These are phyloP conservation scores for Madurella fahalii DNA, from an alignment of 2,329 filamentous ascomycete genomes.

Conservation along the genomic window DNA sequence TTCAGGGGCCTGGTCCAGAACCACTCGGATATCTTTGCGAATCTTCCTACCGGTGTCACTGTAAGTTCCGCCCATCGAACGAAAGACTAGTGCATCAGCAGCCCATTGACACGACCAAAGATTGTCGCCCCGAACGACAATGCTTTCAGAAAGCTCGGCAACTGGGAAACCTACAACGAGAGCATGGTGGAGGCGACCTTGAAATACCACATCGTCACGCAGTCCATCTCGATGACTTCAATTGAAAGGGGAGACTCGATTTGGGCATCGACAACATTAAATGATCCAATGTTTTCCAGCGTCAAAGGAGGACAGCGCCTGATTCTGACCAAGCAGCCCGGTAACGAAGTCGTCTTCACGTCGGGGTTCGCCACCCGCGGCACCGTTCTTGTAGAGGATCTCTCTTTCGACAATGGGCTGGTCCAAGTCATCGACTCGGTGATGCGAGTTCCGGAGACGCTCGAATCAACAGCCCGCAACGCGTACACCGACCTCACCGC, in stretches of 20 bases:
- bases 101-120: not conserved
- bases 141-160: slow-evolving; percentile 18
- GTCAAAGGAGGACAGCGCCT: slow-evolving; percentile 49
- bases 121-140: slow-evolving; percentile 17
- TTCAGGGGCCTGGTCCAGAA: slow-evolving; percentile 15
- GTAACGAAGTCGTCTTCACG: slow-evolving; percentile 38
- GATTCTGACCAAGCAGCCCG: slow-evolving; percentile 43
- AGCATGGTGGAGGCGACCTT: slow-evolving; percentile 8
- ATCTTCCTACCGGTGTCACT: slow-evolving; percentile 13
- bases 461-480: slow-evolving; percentile 34
- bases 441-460: slow-evolving; percentile 42
- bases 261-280: slow-evolving; percentile 43
- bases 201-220: slow-evolving; percentile 57
- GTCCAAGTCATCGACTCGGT: slow-evolving; percentile 52
- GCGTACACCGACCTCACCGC: slow-evolving; percentile 38
- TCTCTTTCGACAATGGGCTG: slow-evolving; percentile 45
- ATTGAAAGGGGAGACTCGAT: slow-evolving; percentile 37
- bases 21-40: slow-evolving; percentile 15
- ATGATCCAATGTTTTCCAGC: slow-evolving; percentile 40
- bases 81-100: no score
- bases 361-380: slow-evolving; percentile 41
- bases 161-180: slow-evolving; percentile 14
- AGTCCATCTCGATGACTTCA: slow-evolving; percentile 40
- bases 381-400: slow-evolving; percentile 41
- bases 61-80: not conserved